A percentile compares a stretch with the other conserved stretches of the same genome.
Conservation (phyloP, 805 yeast species). For the Candida chauliodis region DNA sequence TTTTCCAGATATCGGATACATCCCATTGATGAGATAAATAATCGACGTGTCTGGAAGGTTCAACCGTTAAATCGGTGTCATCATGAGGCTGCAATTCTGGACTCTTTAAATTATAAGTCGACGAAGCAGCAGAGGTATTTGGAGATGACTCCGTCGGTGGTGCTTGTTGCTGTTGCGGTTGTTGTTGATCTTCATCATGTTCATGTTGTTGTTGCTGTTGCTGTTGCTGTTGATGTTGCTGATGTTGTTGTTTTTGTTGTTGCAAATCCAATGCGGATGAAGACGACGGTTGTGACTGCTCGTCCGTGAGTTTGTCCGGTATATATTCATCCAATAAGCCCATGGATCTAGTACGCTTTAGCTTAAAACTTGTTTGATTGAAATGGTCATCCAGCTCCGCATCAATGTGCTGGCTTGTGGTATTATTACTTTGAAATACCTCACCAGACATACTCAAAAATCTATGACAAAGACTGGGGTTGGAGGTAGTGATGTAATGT, state of each 20-base stretch:
- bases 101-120: conserved; percentile 8
- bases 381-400: conserved; percentile 72
- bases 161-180: too few relatives aligned
- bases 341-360: conserved; percentile 79
- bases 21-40: conserved; percentile 95
- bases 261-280: background rate
- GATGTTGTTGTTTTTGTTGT: background rate
- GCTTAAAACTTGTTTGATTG: conserved; percentile 62
- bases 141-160: background rate
- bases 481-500: too few relatives aligned
- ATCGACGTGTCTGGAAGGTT: conserved; percentile 90
- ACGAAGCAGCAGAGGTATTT: conserved; percentile 6
- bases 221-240: conserved; percentile 1
- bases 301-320: conserved; percentile 20
- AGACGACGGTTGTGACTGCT: background rate
- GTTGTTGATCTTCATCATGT: background rate
- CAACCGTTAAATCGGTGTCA: conserved; percentile 74
- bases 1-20: conserved; percentile 85
- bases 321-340: conserved; percentile 74
- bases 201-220: background rate
- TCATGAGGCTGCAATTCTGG: conserved; percentile 58
- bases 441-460: conserved; percentile 15
- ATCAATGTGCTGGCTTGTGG: conserved; percentile 63
- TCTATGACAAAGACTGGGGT: too few relatives aligned
- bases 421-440: conserved; percentile 56